phyloP scores from a whole-genome alignment of 768 basidiomycete genomes.

The Erythrobasidium yunnanense region DNA sequence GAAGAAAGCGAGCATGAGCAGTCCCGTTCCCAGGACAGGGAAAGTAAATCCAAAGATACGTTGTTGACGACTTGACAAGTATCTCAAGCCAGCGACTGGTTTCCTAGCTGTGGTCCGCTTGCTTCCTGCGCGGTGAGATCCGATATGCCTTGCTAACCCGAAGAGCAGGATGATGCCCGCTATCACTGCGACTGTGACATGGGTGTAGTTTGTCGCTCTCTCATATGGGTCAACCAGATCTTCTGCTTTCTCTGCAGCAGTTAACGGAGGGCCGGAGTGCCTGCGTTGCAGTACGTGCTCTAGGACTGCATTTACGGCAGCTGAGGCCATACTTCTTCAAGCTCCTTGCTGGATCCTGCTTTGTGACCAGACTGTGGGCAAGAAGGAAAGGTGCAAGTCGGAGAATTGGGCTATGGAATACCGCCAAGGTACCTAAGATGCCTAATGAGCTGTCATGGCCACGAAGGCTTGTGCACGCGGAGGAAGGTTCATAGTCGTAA shows the following conservation, averaged over 20 bases:
- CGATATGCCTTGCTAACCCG: constrained; percentile 14
- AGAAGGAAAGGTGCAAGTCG: too few species aligned
- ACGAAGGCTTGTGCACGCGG: too few species aligned
- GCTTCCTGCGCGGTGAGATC: background rate
- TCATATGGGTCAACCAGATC: constrained; percentile 31
- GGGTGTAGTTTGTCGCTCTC: constrained; percentile 29
- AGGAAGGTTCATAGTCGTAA: too few species aligned
- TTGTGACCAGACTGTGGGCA: too few species aligned
- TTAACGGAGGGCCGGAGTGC: too few species aligned
- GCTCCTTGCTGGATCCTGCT: too few species aligned
- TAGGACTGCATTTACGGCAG: too few species aligned
- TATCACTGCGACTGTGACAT: constrained; percentile 26
- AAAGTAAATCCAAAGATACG: background rate
- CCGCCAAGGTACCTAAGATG: too few species aligned
- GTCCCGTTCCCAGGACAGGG: constrained; percentile 12
- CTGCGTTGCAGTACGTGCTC: too few species aligned
- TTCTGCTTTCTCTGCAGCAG: constrained; percentile 29
- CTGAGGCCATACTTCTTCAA: too few species aligned
- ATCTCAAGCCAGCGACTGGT: background rate
- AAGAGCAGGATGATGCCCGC: constrained; percentile 28
- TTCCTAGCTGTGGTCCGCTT: background rate
- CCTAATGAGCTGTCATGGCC: too few species aligned
- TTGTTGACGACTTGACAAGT: constrained; percentile 2
- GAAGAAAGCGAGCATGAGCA: constrained; percentile 23
- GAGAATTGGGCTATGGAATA: too few species aligned